Conservation (phyloP, 2,329 filamentous ascomycete species). For the Epichloe gansuensis region DNA sequence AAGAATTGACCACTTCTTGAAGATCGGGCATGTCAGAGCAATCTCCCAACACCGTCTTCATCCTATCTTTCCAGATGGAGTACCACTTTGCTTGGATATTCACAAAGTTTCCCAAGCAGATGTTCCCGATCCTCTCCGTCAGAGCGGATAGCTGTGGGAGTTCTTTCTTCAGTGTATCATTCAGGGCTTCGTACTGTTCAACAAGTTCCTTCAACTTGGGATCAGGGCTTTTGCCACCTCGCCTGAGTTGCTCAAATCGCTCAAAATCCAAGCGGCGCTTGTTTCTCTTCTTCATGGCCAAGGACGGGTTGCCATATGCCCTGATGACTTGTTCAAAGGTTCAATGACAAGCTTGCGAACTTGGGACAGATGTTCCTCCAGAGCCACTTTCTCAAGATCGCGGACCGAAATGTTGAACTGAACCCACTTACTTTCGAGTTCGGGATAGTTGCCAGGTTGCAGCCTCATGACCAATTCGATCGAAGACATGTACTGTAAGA, state of each 20-base stretch:
- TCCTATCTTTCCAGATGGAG: conserved; percentile 70
- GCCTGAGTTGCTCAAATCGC: conserved; percentile 63
- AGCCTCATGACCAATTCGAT: conserved; percentile 72
- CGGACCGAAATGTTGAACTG: conserved; percentile 79
- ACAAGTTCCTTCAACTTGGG: conserved; percentile 73
- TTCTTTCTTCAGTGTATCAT: conserved; percentile 87
- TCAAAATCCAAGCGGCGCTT: conserved; percentile 89
- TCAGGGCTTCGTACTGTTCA: conserved; percentile 82
- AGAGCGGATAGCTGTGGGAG: conserved; percentile 71
- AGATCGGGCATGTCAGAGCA: conserved; percentile 50
- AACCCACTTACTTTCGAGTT: conserved; percentile 89
- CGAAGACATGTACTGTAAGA: conserved; percentile 66
- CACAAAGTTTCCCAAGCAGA: conserved; percentile 72
- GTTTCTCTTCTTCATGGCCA: conserved; percentile 86
- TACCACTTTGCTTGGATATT: conserved; percentile 78
- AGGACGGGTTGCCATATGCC: conserved; percentile 69
- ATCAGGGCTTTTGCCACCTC: conserved; percentile 74
- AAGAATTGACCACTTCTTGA: conserved; percentile 62
- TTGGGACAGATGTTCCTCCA: conserved; percentile 65
- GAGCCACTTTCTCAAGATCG: conserved; percentile 69
- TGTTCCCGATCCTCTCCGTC: conserved; percentile 74
- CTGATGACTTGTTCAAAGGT: conserved; percentile 67
- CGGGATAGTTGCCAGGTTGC: conserved; percentile 61
- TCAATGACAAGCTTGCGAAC: conserved; percentile 77
- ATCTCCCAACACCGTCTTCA: conserved; percentile 61